Evolutionary conservation across 441 rosid genomes (phyloP), one percentile per base, ranked within the genome.

Genomic region (Lepidium campestre): DNA sequence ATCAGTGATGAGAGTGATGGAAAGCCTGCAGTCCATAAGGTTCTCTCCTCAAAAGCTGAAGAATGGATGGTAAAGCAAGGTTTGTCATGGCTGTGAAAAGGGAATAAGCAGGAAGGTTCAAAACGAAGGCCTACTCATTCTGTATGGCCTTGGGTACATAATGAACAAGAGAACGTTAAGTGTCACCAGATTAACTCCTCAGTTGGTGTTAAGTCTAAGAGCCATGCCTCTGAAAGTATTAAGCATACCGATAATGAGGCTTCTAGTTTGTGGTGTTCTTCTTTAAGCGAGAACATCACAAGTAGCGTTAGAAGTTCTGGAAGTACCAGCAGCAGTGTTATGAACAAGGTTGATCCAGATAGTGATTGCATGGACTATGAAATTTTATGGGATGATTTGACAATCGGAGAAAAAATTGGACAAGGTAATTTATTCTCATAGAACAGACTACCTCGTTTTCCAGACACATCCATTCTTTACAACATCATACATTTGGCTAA

Each of bases 271-370:
- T 91, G 95, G 93, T 89, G 93, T 12, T 91, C 92, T 62, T 86
- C 91, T 52, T 62, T 74, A 53, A 88, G 90, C 60, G 84, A 85
- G 44, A 89, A 87, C 80, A 87, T 90, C 82, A 85, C 89, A 48
- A 90, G 96, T 80, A 93, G 95, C 75, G 85, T 77, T 59, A 90
- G 95, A 77, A 93, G 97, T 80, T 85, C 84, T 66, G 97, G 94
- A 52, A 90, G 98, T 77, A 81, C 96, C 23, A 82, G 83, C 79
- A 90, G 96, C 27, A 82, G 88, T 74, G 86, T 86, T 44, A 53
- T 82, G 73, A 88, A 90, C 75, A 87, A 83, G 81, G 81, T 77
- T 56, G 93, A 86, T 71, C 49, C 72, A 76, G 97, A 86, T 49
- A 67, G 67, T 57, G 93, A 90, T 70, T 81, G 81, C 81, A 81